Evolutionary conservation across 2,329 filamentous ascomycete genomes (phyloP), one percentile per base, ranked within the genome.

Genomic region (Paraphoma chrysanthemicola): DNA sequence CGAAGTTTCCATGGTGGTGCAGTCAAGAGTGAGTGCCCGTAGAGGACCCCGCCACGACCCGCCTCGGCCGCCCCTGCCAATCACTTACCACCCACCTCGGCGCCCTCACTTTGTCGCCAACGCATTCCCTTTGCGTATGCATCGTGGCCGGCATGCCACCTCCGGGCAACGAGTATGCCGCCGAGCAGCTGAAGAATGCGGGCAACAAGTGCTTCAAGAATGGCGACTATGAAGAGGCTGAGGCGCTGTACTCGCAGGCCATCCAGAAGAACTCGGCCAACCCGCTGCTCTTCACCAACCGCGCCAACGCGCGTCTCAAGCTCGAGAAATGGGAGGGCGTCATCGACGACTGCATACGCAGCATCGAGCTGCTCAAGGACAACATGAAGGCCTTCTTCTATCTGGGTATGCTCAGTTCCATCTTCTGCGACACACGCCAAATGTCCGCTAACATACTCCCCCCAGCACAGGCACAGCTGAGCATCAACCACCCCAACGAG

Each of bases 361-460:
- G 90, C 62, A 88, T 97, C 48, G 83, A 87, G 56, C 82, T 96
- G 6, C 81, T 86, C 29, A 81, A 84, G 17, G 79, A 79, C 44
- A 88, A 85, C 67, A 89, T 96, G 80, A 98, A 98, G 78, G 92
- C 91, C 7, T 86, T 88, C 70, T 96, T 90, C 77, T 91, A 93
- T 72, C 85, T 96, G 28, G 79, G 78, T 79, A 71, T 44, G 75
- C 57, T 28, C 8, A 17, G 4, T 16, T 43, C 2, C 14, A 14
- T 14, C 9, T 36, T 10, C 2, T 3, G 33, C 33, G 5, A 23
- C 23, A 23, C 23, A 5, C 23, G 23, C 23, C 33, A 12, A 12
- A 46, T 43, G 23, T 53, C 65, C 33, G 33, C 14, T 71, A 48
- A 73, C 43, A 38, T 42, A 17, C 4, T 14, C 3, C 8, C 43